Evolutionary conservation across 805 yeast genomes (phyloP).

Genomic region (Candida koratica): DNA sequence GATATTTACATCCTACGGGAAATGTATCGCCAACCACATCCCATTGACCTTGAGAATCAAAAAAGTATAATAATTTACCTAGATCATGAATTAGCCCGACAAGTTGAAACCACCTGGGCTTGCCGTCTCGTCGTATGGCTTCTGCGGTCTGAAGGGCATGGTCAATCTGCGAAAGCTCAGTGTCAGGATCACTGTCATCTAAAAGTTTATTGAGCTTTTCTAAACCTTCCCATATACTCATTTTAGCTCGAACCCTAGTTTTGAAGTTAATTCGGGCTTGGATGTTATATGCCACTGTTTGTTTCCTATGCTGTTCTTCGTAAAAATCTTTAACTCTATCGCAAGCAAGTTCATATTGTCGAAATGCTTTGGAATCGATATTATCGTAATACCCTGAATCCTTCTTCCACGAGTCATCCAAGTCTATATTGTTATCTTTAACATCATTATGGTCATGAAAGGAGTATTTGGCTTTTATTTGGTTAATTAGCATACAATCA

Average conservation of each 20-base stretch:
- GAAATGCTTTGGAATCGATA: constrained; percentile 42
- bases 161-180: constrained; percentile 69
- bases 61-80: constrained; percentile 65
- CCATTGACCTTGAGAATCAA: constrained; percentile 74
- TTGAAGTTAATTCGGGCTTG: constrained; percentile 71
- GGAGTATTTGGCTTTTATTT: constrained; percentile 16
- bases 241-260: constrained; percentile 59
- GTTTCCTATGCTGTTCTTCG: constrained; percentile 63
- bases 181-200: constrained; percentile 74
- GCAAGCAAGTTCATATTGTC: constrained; percentile 68
- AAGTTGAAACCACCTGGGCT: constrained; percentile 73
- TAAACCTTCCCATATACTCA: constrained; percentile 72
- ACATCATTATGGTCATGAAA: constrained; percentile 3
- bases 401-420: constrained; percentile 20
- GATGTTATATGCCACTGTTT: constrained; percentile 68
- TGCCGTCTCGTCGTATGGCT: constrained; percentile 61
- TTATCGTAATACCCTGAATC: constrained; percentile 28
- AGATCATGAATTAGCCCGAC: constrained; percentile 71
- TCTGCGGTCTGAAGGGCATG: constrained; percentile 76
- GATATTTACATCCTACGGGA: constrained; percentile 68
- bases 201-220: constrained; percentile 56
- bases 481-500: constrained; percentile 23
- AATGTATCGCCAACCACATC: constrained; percentile 79
- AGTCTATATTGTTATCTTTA: not conserved
- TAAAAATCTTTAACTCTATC: constrained; percentile 65